Conservation (phyloP, 1,284 basidiomycete species). For the Cryptococcus maquisensis region DNA sequence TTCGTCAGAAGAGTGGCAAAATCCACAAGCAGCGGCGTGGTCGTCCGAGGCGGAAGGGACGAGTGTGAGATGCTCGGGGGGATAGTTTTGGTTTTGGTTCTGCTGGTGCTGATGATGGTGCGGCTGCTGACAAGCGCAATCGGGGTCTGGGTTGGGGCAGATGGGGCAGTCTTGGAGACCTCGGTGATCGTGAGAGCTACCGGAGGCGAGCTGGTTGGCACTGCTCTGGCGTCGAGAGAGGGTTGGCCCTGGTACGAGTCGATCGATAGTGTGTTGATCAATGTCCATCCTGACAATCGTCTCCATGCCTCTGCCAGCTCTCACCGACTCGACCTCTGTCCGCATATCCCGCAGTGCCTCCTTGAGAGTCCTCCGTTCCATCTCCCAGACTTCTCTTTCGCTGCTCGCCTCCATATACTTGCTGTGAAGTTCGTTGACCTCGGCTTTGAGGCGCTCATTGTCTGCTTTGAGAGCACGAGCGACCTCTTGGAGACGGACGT, state of each 20-base stretch:
- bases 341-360: constrained; percentile 11
- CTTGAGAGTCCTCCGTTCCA: constrained; percentile 15
- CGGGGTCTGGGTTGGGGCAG: constrained; percentile 46
- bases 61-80: constrained; percentile 10
- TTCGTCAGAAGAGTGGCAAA: constrained; percentile 38
- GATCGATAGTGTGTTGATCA: constrained; percentile 12
- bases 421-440: constrained; percentile 57
- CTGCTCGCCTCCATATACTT: constrained; percentile 63
- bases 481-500: constrained; percentile 76
- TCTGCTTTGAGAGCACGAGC: constrained; percentile 84
- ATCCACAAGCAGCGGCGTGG: constrained; percentile 25
- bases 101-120: constrained; percentile 1
- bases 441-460: constrained; percentile 54
- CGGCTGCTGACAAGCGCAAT: constrained; percentile 43
- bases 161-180: constrained; percentile 34
- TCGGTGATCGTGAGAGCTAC: not conserved
- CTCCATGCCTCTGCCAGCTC: constrained; percentile 15
- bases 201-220: not conserved
- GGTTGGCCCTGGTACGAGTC: constrained; percentile 10
- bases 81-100: not conserved
- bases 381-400: constrained; percentile 44
- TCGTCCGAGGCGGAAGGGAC: constrained; percentile 1
- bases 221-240: constrained; percentile 4
- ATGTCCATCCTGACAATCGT: constrained; percentile 17
- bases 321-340: constrained; percentile 13